Evolutionary conservation across 2,329 filamentous ascomycete species (phyloP).

Genomic region (Xylariaceae sp.): DNA sequence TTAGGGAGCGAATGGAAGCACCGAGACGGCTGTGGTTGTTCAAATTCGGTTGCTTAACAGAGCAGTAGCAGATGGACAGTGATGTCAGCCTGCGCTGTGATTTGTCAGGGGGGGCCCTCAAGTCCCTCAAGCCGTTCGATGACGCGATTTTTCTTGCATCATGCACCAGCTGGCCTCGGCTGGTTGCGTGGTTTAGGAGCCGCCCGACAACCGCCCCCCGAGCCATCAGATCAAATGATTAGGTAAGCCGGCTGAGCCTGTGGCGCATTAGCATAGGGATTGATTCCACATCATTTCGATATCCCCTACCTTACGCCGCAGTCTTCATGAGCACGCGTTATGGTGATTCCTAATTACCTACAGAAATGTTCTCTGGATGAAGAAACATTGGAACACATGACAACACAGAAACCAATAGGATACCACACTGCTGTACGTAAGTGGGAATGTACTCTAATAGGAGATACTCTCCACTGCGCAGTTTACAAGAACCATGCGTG

Average conservation of each 20-base stretch:
- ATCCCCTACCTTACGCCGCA: too few species aligned
- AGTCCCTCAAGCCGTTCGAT: constrained; percentile 11
- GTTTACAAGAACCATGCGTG: too few species aligned
- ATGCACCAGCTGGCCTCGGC: constrained; percentile 20
- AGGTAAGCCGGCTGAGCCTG: too few species aligned
- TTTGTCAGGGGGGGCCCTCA: constrained; percentile 26
- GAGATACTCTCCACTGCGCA: too few species aligned
- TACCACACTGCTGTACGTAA: too few species aligned
- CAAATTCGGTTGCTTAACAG: background rate
- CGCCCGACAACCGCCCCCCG: constrained; percentile 26
- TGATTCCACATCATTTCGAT: constrained; percentile 18
- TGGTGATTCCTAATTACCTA: too few species aligned
- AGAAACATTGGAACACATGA: too few species aligned
- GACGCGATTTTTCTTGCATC: constrained; percentile 28
- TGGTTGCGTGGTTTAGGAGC: constrained; percentile 14
- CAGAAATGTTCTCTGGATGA: too few species aligned
- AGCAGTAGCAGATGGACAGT: constrained; percentile 7
- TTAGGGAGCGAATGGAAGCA: background rate
- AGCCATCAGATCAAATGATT: too few species aligned
- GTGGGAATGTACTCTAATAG: too few species aligned
- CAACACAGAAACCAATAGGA: background rate
- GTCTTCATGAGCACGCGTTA: too few species aligned
- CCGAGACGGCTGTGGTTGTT: background rate
- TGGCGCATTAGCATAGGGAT: constrained; percentile 1
- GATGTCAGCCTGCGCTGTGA: constrained; percentile 28